phyloP scores from a whole-genome alignment of 208 protist species.

The Borovskyia barvae region DNA sequence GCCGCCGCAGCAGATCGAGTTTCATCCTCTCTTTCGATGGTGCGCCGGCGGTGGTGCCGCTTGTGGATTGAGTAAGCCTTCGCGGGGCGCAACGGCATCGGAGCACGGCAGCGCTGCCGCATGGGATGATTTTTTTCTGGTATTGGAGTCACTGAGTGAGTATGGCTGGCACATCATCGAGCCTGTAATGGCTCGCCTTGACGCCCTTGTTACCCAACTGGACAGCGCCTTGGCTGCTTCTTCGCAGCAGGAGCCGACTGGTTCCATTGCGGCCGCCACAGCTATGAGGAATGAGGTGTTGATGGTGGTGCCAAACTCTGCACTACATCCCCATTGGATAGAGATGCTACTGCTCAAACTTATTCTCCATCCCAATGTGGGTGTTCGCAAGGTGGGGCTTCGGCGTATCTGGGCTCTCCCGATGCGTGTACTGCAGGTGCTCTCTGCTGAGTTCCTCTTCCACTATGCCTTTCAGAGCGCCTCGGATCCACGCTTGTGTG shows the following conservation, averaged over 20 bases:
- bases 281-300: not conserved
- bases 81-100: too few species aligned
- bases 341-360: conserved; percentile 83
- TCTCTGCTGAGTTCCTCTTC: conserved; percentile 68
- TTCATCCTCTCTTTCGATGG: conserved; percentile 8
- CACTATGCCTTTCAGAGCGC: conserved; percentile 44
- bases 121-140: conserved; percentile 79
- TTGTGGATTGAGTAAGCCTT: too few species aligned
- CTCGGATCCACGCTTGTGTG: conserved; percentile 67
- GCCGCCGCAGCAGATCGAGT: not conserved
- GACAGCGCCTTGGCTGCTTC: conserved; percentile 8
- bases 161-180: conserved; percentile 85
- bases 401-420: conserved; percentile 57
- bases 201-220: conserved; percentile 48
- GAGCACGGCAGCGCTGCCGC: conserved; percentile 11
- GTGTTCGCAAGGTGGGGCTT: conserved; percentile 70
- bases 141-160: conserved; percentile 81
- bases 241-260: not conserved
- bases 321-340: conserved; percentile 63
- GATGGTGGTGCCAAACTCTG: not conserved
- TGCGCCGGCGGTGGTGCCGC: not conserved
- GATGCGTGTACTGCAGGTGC: conserved; percentile 32
- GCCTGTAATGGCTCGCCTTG: conserved; percentile 68
- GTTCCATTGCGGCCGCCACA: not conserved
- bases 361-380: conserved; percentile 74